These are phyloP conservation scores for Falciphora oryzae DNA, from an alignment of 2,329 filamentous ascomycete genomes.

Conservation along the genomic window DNA sequence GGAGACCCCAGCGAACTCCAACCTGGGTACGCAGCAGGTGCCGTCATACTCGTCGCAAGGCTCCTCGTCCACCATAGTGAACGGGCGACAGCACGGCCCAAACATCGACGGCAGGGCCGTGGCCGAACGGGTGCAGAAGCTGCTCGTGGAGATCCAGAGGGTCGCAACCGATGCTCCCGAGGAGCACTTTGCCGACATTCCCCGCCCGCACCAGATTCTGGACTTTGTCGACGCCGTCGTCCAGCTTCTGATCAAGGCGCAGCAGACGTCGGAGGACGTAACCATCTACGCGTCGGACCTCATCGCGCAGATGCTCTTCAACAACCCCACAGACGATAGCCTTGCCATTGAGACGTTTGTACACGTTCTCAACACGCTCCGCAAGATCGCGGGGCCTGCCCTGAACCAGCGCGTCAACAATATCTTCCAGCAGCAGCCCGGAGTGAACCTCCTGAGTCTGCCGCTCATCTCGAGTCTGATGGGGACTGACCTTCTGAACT, in stretches of 20 bases:
- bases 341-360: conserved; percentile 57
- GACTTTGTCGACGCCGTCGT: conserved; percentile 58
- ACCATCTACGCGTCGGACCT: conserved; percentile 54
- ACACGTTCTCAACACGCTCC: conserved; percentile 54
- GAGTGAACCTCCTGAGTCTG: conserved; percentile 49
- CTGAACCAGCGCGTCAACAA: conserved; percentile 50
- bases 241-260: conserved; percentile 56
- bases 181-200: conserved; percentile 55
- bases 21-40: conserved; percentile 39
- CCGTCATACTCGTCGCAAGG: conserved; percentile 43
- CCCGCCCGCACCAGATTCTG: conserved; percentile 52
- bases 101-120: conserved; percentile 46
- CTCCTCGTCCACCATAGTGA: conserved; percentile 39
- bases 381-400: conserved; percentile 51
- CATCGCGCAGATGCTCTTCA: conserved; percentile 52
- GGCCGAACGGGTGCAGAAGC: conserved; percentile 50
- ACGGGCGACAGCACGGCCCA: conserved; percentile 43
- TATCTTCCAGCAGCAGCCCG: conserved; percentile 51
- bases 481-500: conserved; percentile 56
- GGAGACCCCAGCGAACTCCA: conserved; percentile 52
- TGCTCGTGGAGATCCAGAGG: conserved; percentile 51
- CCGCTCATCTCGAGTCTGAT: conserved; percentile 52
- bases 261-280: conserved; percentile 55
- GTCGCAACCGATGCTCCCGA: conserved; percentile 48
- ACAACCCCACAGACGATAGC: conserved; percentile 42